Conservation (phyloP, 768 basidiomycete species). For the Pleurotus salmoneostramineus region DNA sequence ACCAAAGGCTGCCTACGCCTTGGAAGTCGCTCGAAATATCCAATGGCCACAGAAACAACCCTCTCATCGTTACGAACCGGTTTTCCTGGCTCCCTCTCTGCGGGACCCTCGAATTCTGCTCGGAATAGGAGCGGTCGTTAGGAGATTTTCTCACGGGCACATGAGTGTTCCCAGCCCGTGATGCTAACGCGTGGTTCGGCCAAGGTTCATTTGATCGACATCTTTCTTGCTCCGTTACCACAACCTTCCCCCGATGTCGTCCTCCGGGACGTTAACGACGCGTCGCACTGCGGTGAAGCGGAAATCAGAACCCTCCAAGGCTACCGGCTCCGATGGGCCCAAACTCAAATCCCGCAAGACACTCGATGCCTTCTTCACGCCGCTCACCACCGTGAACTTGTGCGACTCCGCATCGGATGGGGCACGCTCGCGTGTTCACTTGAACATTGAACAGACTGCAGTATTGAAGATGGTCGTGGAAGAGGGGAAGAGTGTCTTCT, state of each 20-base stretch:
- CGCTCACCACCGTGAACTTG: neutral
- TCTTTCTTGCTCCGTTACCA: neutral
- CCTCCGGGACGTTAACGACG: no score
- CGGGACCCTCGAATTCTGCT: no score
- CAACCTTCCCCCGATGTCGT: no score
- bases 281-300: neutral
- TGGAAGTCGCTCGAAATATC: no score
- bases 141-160: neutral
- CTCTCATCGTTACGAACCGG: no score
- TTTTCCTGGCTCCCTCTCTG: no score
- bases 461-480: slow-evolving; percentile 62
- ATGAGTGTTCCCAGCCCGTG: neutral
- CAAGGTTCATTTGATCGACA: neutral
- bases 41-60: no score
- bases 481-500: slow-evolving; percentile 62
- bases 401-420: neutral
- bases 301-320: neutral
- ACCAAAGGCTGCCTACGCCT: no score
- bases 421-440: neutral
- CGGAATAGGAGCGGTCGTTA: no score
- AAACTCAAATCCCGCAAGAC: neutral
- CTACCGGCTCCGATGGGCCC: neutral
- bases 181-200: neutral
- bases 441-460: slow-evolving; percentile 51
- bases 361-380: slow-evolving; percentile 5